Conservation (phyloP, 1,139 yeast genomes). For the Nakaseomyces sp. region DNA sequence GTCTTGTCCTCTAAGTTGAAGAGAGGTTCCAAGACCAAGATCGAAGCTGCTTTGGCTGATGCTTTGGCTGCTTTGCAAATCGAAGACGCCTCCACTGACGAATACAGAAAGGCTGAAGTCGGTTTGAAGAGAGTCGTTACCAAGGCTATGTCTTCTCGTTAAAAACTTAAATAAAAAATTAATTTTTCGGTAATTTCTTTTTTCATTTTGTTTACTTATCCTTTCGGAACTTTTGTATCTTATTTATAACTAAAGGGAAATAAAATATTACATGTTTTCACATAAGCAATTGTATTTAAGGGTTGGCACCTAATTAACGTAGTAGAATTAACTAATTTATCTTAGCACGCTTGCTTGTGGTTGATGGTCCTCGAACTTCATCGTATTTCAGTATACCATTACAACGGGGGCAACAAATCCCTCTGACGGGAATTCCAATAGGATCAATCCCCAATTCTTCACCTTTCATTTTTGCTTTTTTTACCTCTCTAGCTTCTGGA, state of each 20-base stretch:
- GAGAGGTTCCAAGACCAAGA: constrained; percentile 93
- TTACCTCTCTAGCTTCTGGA: constrained; percentile 23
- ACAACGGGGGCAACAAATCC: constrained; percentile 18
- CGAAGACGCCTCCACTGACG: constrained; percentile 91
- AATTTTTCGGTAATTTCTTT: constrained; percentile 1
- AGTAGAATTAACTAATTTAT: not conserved
- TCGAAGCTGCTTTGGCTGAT: constrained; percentile 94
- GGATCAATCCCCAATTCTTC: constrained; percentile 9
- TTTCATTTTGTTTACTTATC: constrained; percentile 3
- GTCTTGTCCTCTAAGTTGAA: constrained; percentile 93
- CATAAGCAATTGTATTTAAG: not conserved
- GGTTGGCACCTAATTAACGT: not conserved
- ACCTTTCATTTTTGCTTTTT: constrained; percentile 15
- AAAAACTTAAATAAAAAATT: constrained; percentile 30
- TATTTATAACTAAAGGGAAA: constrained; percentile 4
- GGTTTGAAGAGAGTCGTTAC: constrained; percentile 96
- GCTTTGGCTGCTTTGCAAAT: constrained; percentile 95
- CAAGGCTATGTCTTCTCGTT: constrained; percentile 97
- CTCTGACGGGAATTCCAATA: constrained; percentile 13
- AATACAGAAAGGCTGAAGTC: constrained; percentile 96
- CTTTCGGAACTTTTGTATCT: constrained; percentile 6
- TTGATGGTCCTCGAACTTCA: constrained; percentile 16
- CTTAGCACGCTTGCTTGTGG: not conserved
- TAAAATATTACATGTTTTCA: constrained; percentile 4
- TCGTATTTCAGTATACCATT: constrained; percentile 19